Percentiles rank a stretch among this genome's conserved stretches.
Evolutionary conservation across 495 filamentous ascomycete genomes (phyloP).

Genomic region (Penicillium crystallinum): DNA sequence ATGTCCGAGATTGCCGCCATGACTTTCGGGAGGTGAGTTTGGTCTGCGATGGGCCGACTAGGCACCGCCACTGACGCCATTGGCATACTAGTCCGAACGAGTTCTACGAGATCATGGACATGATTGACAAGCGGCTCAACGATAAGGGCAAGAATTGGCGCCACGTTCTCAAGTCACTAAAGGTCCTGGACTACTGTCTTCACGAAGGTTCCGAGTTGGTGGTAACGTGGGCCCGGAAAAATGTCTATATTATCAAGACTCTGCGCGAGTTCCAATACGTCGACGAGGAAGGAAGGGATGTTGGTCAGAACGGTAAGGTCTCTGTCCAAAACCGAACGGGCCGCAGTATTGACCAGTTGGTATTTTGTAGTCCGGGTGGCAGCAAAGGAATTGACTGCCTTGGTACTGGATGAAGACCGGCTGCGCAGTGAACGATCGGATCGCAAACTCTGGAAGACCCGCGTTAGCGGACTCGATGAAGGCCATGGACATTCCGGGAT

Average conservation of each 20-base stretch:
- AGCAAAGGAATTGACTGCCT: constrained; percentile 91
- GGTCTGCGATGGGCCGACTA: neutral
- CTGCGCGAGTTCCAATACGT: constrained; percentile 93
- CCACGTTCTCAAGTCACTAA: constrained; percentile 95
- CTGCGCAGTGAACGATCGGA: constrained; percentile 86
- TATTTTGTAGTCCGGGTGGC: constrained; percentile 75
- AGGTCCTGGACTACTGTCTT: constrained; percentile 96
- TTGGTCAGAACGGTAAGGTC: constrained; percentile 82
- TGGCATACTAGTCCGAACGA: constrained; percentile 67
- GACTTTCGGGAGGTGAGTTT: constrained; percentile 88
- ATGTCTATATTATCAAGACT: constrained; percentile 98
- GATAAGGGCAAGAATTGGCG: constrained; percentile 99
- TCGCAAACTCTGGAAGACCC: constrained; percentile 92
- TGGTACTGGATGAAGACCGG: constrained; percentile 92
- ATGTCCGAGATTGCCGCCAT: constrained; percentile 98
- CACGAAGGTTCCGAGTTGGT: constrained; percentile 96
- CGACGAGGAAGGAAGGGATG: constrained; percentile 90
- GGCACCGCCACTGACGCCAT: constrained; percentile 10
- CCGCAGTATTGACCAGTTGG: neutral
- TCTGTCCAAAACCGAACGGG: constrained; percentile 8
- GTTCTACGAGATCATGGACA: constrained; percentile 99
- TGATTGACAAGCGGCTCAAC: constrained; percentile 98
- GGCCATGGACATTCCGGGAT: constrained; percentile 41
- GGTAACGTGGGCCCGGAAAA: constrained; percentile 96
- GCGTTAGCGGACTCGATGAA: constrained; percentile 90